Base-by-base conservation (phyloP, 768 basidiomycete species). In the Lyophyllum atratum region DNA sequence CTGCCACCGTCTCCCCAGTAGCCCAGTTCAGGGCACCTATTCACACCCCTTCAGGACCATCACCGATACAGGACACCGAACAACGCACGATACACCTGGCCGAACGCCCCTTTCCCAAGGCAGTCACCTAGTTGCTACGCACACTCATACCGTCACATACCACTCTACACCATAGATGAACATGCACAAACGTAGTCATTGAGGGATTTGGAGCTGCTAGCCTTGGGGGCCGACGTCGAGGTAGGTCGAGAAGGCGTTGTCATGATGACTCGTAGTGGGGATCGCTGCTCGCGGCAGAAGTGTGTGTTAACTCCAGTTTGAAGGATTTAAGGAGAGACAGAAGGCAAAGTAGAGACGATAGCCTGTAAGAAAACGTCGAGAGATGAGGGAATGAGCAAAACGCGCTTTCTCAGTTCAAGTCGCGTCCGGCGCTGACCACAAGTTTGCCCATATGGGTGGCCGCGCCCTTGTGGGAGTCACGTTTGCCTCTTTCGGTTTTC, bases 1-100 rank as follows among this genome's bases (percentile, higher is more conserved):
- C 90, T 2, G 97, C 97, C 40, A 98, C 96, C 2, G 96, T 97
- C 77, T 98, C 97, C 24, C 97, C 97, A 24, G 94, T 98, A 15
- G 92, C 90, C 89, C 93, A 95, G 66, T 96, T 95, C 68, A 96
- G 76, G 47, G 91, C 92, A 63, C 92, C 92, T 93, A 62, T 33
- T 46, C 42, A 54, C 15, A 42, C 49, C 44, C 11, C 39, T 50
- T 63, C 49, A 66, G 56, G 39, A 10, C 40, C 57, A 49, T 44
- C 25, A 37, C 45, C 37, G 21, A 53, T 49, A 28, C 60, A 34
- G 45, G 17, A 29, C 14, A 19, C 11, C 37, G 21, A 40, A 59
- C 55, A 42, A 85, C 92, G 71, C 76, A 92, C 95, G 89, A 74
- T 95, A 98, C 61, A 98, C 95, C 73, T 94, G 93, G n/a, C 93